phyloP scores from a whole-genome alignment of 2,329 filamentous ascomycete species.

The Cercospora zeina region DNA sequence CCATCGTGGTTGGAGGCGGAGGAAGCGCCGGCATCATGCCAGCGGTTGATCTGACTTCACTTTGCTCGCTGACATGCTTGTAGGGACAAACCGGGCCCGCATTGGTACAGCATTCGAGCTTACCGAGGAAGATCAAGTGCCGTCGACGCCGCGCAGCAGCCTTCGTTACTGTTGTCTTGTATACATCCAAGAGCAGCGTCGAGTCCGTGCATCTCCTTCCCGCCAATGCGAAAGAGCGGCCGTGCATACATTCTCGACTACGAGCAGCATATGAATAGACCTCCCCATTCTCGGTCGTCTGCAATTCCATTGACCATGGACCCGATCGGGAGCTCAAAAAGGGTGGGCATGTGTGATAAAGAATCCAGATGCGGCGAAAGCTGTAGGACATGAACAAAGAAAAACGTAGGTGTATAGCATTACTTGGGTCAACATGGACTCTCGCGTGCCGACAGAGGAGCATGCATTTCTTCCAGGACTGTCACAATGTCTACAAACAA shows the following conservation, averaged over 20 bases:
- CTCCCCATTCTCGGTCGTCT: background rate
- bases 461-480: background rate
- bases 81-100: background rate
- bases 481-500: background rate
- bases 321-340: background rate
- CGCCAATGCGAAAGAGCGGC: background rate
- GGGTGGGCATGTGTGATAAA: background rate
- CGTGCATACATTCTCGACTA: background rate
- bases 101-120: background rate
- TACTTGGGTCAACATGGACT: background rate
- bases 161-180: background rate
- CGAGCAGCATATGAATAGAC: background rate
- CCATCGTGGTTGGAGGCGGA: constrained; percentile 11
- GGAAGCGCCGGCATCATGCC: constrained; percentile 9
- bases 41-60: constrained; percentile 1
- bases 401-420: background rate
- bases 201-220: background rate
- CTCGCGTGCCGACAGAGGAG: background rate
- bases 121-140: background rate
- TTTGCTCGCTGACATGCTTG: background rate
- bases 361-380: background rate
- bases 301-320: background rate
- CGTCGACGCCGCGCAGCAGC: background rate
- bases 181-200: background rate
- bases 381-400: background rate